Conservation (phyloP, 352 stramenopile species). For the Discostella stelligera region DNA sequence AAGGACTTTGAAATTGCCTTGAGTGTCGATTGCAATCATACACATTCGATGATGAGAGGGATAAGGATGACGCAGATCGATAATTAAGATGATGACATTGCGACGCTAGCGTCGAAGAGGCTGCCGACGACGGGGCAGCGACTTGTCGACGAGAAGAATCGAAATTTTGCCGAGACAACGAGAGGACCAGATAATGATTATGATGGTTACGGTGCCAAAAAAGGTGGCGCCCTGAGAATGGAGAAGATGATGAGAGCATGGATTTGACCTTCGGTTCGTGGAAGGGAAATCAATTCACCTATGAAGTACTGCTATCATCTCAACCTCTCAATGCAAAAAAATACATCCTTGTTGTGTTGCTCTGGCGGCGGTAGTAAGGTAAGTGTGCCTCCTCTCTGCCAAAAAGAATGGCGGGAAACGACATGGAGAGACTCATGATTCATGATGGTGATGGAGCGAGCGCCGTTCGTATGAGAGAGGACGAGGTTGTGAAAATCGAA, state of each 20-base stretch:
- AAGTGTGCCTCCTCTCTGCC: no score
- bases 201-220: neutral
- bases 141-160: neutral
- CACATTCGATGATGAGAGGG: neutral
- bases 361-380: no score
- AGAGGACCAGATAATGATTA: neutral
- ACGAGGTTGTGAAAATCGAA: no score
- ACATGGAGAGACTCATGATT: no score
- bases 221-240: neutral
- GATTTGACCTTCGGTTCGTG: neutral
- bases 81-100: neutral
- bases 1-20: neutral
- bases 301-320: no score
- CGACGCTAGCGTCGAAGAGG: neutral
- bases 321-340: no score
- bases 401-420: no score
- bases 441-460: no score
- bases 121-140: no score
- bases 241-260: neutral
- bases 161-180: neutral
- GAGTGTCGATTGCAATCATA: neutral
- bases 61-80: neutral
- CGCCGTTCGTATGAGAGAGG: no score
- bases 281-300: neutral
- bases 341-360: no score